A percentile compares a stretch with the other conserved stretches of the same genome.
Conservation (phyloP, 202 grass and related monocot genomes). For the Setaria italica region DNA sequence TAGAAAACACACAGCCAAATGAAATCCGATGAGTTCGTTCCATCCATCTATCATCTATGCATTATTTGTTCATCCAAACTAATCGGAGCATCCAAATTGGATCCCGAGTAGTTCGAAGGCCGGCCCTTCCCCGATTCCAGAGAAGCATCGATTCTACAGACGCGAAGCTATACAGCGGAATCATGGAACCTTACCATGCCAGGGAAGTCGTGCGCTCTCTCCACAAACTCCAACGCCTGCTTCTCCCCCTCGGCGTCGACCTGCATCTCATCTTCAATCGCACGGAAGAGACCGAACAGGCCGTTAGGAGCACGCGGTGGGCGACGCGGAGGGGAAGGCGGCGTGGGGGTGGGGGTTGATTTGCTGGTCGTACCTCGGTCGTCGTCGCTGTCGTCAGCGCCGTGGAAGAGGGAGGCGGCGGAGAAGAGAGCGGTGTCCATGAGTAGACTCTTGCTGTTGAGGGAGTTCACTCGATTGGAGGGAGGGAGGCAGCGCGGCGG, state of each 20-base stretch:
- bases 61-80: background rate
- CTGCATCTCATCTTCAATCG: conserved; percentile 33
- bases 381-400: conserved; percentile 46
- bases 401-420: conserved; percentile 69
- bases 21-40: background rate
- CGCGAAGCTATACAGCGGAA: background rate
- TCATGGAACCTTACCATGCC: conserved; percentile 44
- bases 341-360: background rate
- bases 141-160: background rate
- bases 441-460: background rate
- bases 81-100: background rate
- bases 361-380: conserved; percentile 35
- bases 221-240: conserved; percentile 52
- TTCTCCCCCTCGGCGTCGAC: conserved; percentile 32
- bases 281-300: background rate
- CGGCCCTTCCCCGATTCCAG: background rate
- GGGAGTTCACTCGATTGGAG: background rate
- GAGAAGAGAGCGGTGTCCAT: conserved; percentile 87
- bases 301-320: background rate
- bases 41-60: background rate
- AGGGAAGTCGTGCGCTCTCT: conserved; percentile 72
- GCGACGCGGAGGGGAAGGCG: background rate
- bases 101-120: background rate
- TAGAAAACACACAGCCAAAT: background rate
- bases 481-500: too few relatives aligned